Conservation (phyloP, 306 rosid species). For the Trifolium fragiferum region DNA sequence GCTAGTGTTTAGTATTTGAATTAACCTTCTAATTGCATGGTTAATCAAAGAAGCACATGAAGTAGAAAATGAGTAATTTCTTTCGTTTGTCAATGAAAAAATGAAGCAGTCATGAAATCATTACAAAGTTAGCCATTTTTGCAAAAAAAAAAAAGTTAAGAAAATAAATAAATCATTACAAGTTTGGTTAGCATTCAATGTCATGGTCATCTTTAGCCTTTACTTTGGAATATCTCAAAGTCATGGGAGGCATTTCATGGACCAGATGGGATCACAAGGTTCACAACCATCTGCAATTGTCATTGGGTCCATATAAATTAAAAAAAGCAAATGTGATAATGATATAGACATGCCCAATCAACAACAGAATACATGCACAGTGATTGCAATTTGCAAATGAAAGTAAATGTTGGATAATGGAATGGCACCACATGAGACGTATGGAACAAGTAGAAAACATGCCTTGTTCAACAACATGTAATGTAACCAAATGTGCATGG, state of each 20-base stretch:
- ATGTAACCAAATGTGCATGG: conserved; percentile 29
- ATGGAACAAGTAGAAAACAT: conserved; percentile 22
- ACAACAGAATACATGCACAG: conserved; percentile 31
- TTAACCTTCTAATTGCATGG: conserved; percentile 20
- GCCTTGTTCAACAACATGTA: conserved; percentile 24
- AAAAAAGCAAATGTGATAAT: conserved; percentile 36
- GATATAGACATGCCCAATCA: conserved; percentile 34
- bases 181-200: conserved; percentile 50
- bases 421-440: conserved; percentile 34
- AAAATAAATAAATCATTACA: conserved; percentile 48
- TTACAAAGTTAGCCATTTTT: conserved; percentile 38
- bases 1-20: neutral
- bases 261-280: conserved; percentile 44
- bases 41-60: conserved; percentile 39
- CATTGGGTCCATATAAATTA: conserved; percentile 32
- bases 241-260: conserved; percentile 44
- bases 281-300: conserved; percentile 33
- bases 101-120: conserved; percentile 50
- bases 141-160: neutral
- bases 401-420: conserved; percentile 21
- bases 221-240: conserved; percentile 42
- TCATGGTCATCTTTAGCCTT: conserved; percentile 47
- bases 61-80: conserved; percentile 41
- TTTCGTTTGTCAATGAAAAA: conserved; percentile 35
- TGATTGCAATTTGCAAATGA: conserved; percentile 7